A percentile compares a stretch with the other conserved stretches of the same genome.
Evolutionary conservation across 2,329 filamentous ascomycete genomes (phyloP).

Genomic region (Fusarium guadeloupense): DNA sequence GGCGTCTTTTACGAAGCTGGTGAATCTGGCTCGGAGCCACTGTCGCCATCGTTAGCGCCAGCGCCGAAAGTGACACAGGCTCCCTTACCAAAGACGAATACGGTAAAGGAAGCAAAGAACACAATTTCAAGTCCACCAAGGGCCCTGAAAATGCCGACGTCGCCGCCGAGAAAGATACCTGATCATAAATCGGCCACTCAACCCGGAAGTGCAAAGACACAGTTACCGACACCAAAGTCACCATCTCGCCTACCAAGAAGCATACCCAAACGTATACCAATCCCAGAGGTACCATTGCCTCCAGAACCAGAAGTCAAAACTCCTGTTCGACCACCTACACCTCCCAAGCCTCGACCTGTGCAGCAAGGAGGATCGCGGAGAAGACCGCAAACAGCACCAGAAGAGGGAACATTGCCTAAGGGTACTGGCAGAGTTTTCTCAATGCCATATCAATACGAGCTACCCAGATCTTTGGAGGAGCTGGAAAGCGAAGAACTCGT

Average conservation of each 20-base stretch:
- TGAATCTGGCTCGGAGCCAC: background rate
- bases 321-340: constrained; percentile 25
- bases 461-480: constrained; percentile 5
- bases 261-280: constrained; percentile 4
- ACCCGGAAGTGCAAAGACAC: background rate
- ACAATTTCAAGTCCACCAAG: background rate
- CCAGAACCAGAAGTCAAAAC: constrained; percentile 23
- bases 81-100: background rate
- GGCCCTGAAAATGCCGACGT: constrained; percentile 3
- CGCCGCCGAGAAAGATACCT: background rate
- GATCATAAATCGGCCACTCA: constrained; percentile 1
- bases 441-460: constrained; percentile 12
- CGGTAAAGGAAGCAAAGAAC: background rate
- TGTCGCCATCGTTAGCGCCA: background rate
- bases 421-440: constrained; percentile 4
- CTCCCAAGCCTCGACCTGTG: constrained; percentile 24
- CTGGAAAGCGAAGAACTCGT: constrained; percentile 8
- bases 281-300: constrained; percentile 20
- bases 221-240: constrained; percentile 6
- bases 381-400: constrained; percentile 16
- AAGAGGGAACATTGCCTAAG: background rate
- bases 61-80: background rate
- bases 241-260: constrained; percentile 19
- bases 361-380: background rate
- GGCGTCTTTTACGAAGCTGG: constrained; percentile 10